Conservation (phyloP, 2,329 filamentous ascomycete species). For the Diaporthe longicolla region DNA sequence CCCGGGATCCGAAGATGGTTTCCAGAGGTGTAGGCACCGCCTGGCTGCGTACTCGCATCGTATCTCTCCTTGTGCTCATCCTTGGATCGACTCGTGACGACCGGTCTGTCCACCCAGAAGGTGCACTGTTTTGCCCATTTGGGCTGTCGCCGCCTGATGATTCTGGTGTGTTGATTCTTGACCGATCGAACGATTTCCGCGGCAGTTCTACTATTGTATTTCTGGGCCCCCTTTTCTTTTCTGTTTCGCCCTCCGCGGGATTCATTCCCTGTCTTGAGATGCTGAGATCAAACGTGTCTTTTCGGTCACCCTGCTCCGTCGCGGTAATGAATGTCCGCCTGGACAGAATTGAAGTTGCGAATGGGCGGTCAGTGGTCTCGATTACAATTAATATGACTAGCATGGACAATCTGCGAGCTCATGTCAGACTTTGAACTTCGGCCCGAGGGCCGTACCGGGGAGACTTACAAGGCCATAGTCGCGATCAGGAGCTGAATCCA, state of each 20-base stretch:
- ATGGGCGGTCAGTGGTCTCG: conserved; percentile 39
- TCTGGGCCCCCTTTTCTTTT: not conserved
- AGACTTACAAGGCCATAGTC: conserved; percentile 33
- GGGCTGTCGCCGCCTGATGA: not conserved
- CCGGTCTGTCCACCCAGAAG: not conserved
- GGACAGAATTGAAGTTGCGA: conserved; percentile 37
- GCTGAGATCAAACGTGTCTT: conserved; percentile 24
- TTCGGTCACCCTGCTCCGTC: not conserved
- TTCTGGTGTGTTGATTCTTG: conserved; percentile 25
- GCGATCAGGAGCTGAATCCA: conserved; percentile 35
- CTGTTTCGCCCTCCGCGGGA: not conserved
- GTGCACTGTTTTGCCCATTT: not conserved
- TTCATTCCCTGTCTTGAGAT: conserved; percentile 21
- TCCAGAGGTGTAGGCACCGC: conserved; percentile 36
- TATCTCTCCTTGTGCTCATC: not conserved
- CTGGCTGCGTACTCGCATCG: conserved; percentile 30
- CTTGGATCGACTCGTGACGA: conserved; percentile 1
- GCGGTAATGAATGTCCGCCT: conserved; percentile 29
- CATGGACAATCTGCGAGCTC: conserved; percentile 30
- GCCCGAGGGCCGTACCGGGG: too few species aligned
- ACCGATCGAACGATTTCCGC: conserved; percentile 17
- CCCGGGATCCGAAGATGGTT: conserved; percentile 35
- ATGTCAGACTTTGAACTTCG: not conserved
- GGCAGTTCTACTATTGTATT: not conserved
- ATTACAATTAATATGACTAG: conserved; percentile 27